Base-by-base conservation (phyloP, 371 early-diverging fungal genomes). In the Encephalitozoon cuniculi region DNA sequence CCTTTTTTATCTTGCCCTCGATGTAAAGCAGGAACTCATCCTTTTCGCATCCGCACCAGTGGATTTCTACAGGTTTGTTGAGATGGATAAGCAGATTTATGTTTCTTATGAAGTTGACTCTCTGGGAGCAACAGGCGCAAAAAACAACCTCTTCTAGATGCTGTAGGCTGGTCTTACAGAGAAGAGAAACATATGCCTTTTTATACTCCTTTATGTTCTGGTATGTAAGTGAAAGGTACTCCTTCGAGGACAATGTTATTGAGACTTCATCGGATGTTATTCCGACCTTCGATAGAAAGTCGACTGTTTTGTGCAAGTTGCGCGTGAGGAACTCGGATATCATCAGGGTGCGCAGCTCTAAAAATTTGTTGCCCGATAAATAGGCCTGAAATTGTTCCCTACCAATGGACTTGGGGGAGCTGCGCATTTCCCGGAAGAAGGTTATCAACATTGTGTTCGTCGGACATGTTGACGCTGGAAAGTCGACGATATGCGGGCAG, bases 391-490 rank as follows among this genome's bases (percentile, higher is more conserved):
- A 67, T 67, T 80, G 51, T 21, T 34, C 28, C 28, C 43, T 65
- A n/a, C n/a, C n/a, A 25, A 43, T 49, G 46, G 68, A 66, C 37
- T 54, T 74, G 25, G 69, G 51, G 25, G 49, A 71, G 25, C 7
- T 74, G 12, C 34, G 34, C 4, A 40, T 74, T 28, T 25, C 34
- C 40, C 30, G 25, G 23, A 74, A 77, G 59, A 53, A 66, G 18
- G 26, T 54, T 2, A 11, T 79, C 34, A 79, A 79, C 51, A 76
- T 95, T 88, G 93, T 95, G 87, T 94, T 97, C 88, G 94, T 95
- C 85, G 98, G 98, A 79, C 96, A 97, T 91, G 97, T 96, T 89
- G 97, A 98, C 86, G 93, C 96, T 4, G 99, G 99, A 78, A 97
- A 98, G 85, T 91, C 91, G 44, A 98, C 99, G 6, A 86, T 94